phyloP scores from a whole-genome alignment of 2,329 filamentous ascomycete species.

The Ophiostoma angusticollis region DNA sequence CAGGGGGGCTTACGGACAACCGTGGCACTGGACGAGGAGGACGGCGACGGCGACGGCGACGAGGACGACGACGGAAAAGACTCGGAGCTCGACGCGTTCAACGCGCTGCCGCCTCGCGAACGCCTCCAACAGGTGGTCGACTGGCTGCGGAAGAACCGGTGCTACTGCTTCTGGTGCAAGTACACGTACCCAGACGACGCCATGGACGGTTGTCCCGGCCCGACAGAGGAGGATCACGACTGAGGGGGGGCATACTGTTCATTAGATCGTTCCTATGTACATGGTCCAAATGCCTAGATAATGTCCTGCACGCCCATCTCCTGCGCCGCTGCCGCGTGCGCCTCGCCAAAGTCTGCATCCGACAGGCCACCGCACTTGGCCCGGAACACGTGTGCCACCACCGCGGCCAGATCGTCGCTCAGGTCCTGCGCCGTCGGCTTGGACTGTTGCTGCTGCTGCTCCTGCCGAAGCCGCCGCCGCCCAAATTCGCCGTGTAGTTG shows the following conservation, averaged over 20 bases:
- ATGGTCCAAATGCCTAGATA: neutral
- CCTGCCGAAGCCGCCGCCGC: too few relatives aligned
- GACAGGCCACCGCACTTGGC: slow-evolving; percentile 7
- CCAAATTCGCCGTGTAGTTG: too few relatives aligned
- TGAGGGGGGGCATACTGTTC: slow-evolving; percentile 15
- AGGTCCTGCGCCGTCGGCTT: slow-evolving; percentile 12
- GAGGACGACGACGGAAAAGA: slow-evolving; percentile 64
- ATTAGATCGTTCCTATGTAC: neutral
- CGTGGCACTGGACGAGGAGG: slow-evolving; percentile 49
- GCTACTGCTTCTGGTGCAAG: slow-evolving; percentile 97
- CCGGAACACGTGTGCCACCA: slow-evolving; percentile 16
- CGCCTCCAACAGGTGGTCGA: slow-evolving; percentile 52
- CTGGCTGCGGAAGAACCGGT: slow-evolving; percentile 56
- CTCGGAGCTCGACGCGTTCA: slow-evolving; percentile 75
- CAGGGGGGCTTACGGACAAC: slow-evolving; percentile 29
- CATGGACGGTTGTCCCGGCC: slow-evolving; percentile 82
- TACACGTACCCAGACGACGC: slow-evolving; percentile 56
- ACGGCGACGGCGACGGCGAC: slow-evolving; percentile 44
- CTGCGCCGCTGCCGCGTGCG: slow-evolving; percentile 15
- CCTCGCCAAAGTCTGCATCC: slow-evolving; percentile 12
- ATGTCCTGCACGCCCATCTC: slow-evolving; percentile 20
- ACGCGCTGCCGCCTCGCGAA: slow-evolving; percentile 53
- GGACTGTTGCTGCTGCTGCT: too few relatives aligned
- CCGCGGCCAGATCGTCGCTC: slow-evolving; percentile 16
- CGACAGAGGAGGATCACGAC: slow-evolving; percentile 72